These are phyloP conservation scores for Arthroderma sp. DNA, from an alignment of 2,329 filamentous ascomycete species.

Conservation along the genomic window DNA sequence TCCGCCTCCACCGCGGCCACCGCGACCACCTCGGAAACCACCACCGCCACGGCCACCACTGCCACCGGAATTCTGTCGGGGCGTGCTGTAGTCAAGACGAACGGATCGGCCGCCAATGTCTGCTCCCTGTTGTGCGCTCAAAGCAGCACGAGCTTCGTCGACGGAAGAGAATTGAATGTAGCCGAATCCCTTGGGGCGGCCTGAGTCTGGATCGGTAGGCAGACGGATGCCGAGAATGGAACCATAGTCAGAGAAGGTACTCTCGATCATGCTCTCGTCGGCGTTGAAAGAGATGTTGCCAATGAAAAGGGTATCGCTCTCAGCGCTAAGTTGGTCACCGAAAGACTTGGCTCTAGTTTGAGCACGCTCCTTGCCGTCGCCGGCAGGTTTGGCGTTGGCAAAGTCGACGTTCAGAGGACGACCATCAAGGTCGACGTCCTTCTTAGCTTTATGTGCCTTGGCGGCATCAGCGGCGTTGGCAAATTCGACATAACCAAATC, in stretches of 20 bases:
- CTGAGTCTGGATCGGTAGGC: conserved; percentile 74
- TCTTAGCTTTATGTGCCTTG: conserved; percentile 62
- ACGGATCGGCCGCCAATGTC: conserved; percentile 61
- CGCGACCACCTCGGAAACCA: conserved; percentile 36
- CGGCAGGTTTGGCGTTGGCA: conserved; percentile 45
- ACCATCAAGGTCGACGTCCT: conserved; percentile 59
- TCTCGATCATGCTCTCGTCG: conserved; percentile 59
- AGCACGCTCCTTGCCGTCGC: conserved; percentile 50
- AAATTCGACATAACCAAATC: conserved; percentile 89
- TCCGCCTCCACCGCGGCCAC: conserved; percentile 40
- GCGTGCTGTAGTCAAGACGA: conserved; percentile 69
- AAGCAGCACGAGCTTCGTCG: conserved; percentile 68
- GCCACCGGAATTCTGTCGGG: conserved; percentile 46
- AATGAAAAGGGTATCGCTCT: conserved; percentile 78
- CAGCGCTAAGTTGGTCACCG: conserved; percentile 66
- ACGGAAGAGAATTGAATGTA: conserved; percentile 74
- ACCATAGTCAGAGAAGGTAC: conserved; percentile 60
- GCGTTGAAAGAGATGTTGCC: conserved; percentile 81
- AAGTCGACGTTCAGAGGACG: conserved; percentile 69
- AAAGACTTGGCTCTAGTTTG: conserved; percentile 40
- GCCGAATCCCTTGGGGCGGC: conserved; percentile 80
- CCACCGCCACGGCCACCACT: conserved; percentile 32
- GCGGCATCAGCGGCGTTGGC: conserved; percentile 51
- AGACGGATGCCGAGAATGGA: conserved; percentile 69
- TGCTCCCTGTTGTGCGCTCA: conserved; percentile 56